Evolutionary conservation across 768 basidiomycete species (phyloP), one percentile per base, ranked within the genome.

Genomic region (Solioccasus polychromus): DNA sequence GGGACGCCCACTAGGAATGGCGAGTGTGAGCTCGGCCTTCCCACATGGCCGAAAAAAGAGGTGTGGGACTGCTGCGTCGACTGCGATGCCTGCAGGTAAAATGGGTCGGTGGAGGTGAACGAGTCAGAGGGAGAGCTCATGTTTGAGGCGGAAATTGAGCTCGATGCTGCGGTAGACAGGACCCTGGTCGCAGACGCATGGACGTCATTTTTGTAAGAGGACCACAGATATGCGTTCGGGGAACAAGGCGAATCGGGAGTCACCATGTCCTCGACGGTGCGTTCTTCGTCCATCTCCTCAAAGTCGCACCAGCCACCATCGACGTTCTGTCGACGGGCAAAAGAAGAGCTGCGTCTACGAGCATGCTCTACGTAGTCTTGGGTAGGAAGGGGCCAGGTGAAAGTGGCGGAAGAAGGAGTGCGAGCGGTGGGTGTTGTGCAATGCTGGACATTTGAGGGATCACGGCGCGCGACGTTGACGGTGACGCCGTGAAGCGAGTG

Each of bases 201-300:
- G 37, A 38, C 25, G 19, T 57, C 53, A 24, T 37, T 39, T 41
- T 45, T 53, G 47, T 45, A 58, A 17, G 55, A n/a, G 19, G 61
- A 51, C 56, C 63, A 58, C 26, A 57, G 46, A 48, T 61, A 54
- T 35, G 53, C 36, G 25, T 50, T 55, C n/a, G 46, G 39, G 25
- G 57, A 50, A 31, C 49, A 39, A 11, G 69, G 64, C 9, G 72
- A 67, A 18, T 70, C 61, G 5, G 59, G 43, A 9, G 52, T 62
- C 31, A 76, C 60, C 61, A 76, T 61, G 45, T 76, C 73, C 55
- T 76, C 75, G 8, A 76, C 75, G 56, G 67, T 62, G 38, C 61
- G 62, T 45, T 74, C 73, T 43, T 76, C 75, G 47, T 65, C 73
- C 69, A 69, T 68, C 35, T 68, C 73, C 26, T 72, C 71, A 34